Evolutionary conservation across 192 early-diverging fungal species (phyloP), one percentile per base, ranked within the genome.

Genomic region (Podila epicladia): DNA sequence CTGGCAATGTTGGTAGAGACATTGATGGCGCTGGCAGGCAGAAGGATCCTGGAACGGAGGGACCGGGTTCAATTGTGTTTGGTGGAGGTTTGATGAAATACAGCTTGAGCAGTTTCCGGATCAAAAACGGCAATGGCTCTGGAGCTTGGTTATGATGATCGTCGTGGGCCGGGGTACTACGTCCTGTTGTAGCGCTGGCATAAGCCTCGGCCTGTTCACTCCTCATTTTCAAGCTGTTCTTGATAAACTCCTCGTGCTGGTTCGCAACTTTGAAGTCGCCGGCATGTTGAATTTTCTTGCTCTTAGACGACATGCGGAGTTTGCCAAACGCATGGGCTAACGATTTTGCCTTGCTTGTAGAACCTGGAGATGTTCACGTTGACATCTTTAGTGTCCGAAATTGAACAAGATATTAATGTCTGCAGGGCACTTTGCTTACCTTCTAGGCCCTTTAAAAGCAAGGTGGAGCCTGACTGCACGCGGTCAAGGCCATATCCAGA

Each of bases 41-140:
- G 35, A 69, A 75, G 20, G 60, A 22, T 4, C 41, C 41, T 8
- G 59, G 59, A 9, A 17, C 28, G 2, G 59, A 61, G 22, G n/a
- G 24, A 24, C 19, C 19, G 2, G 53, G 41, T 12, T 17, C 6
- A 55, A 55, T 22, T 55, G 53, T 48, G 50, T 22, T 68, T 5
- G 69, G 76, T 32, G 65, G 70, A 4, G 76, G 76, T 22, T 72
- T 72, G 65, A 79, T 64, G 51, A 79, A 79, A 60, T 79, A 79
- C 15, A 72, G 65, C 65, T 79, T 79, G 24, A 79, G 51, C 29
- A 72, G 32, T 41, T 79, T 79, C n/a, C 76, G 76, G 28, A 72
- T 51, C 49, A 79, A 38, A 28, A 79, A 79, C 4, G 76, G 76
- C 11, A 63, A 50, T 13, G 65, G 65, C 33, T 71, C 74, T 22